These are phyloP conservation scores for Colletotrichum tanaceti DNA, from an alignment of 2,329 filamentous ascomycete genomes.

Conservation along the genomic window DNA sequence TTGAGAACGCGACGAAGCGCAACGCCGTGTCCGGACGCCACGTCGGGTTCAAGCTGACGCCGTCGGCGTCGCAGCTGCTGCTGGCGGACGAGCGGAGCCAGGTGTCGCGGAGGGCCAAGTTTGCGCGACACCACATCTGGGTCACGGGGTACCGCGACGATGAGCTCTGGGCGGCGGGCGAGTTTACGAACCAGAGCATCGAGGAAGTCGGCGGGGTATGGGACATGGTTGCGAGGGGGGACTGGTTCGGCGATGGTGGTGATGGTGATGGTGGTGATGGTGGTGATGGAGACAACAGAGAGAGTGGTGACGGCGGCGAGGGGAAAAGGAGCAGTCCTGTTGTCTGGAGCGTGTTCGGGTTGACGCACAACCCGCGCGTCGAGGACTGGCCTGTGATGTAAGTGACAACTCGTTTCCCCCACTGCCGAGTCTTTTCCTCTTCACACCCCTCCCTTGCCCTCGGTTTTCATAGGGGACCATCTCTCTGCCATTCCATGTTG, in stretches of 20 bases:
- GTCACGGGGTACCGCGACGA: slow-evolving; percentile 62
- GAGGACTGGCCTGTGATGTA: slow-evolving; percentile 65
- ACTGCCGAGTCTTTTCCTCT: not conserved
- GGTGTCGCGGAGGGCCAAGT: slow-evolving; percentile 57
- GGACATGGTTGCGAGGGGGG: slow-evolving; percentile 59
- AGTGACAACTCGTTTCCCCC: slow-evolving; percentile 46
- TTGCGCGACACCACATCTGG: slow-evolving; percentile 61
- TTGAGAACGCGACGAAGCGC: slow-evolving; percentile 59
- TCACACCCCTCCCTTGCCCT: not conserved
- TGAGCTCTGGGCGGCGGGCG: slow-evolving; percentile 63
- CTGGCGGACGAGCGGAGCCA: slow-evolving; percentile 59
- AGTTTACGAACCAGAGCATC: slow-evolving; percentile 63
- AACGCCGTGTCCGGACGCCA: slow-evolving; percentile 62
- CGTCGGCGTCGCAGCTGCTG: slow-evolving; percentile 59
- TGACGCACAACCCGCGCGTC: slow-evolving; percentile 61
- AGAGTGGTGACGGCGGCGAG: slow-evolving; percentile 18
- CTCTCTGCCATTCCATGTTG: too few species aligned
- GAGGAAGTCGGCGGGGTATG: slow-evolving; percentile 57
- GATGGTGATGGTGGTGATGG: slow-evolving; percentile 32
- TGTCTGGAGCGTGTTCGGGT: slow-evolving; percentile 61
- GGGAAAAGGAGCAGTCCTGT: slow-evolving; percentile 49
- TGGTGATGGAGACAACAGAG: not conserved
- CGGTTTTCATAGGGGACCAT: too few species aligned
- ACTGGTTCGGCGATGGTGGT: slow-evolving; percentile 54
- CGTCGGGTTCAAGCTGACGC: slow-evolving; percentile 62